phyloP scores from a whole-genome alignment of 1,284 basidiomycete species.

The Ceratobasidium sp. region DNA sequence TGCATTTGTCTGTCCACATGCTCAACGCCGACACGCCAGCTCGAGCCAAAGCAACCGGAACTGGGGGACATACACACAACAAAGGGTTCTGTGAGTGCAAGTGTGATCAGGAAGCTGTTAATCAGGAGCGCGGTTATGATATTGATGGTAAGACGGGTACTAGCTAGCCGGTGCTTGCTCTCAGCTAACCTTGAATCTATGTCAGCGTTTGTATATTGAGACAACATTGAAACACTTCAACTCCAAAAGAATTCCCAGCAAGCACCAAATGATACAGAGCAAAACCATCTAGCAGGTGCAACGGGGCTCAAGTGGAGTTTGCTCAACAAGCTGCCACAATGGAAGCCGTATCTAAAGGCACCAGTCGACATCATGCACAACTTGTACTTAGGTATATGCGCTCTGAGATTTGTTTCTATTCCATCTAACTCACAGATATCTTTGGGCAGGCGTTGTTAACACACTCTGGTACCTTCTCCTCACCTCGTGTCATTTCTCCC shows the following conservation, averaged over 20 bases:
- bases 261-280: neutral
- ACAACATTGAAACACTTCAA: neutral
- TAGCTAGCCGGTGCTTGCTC: no score
- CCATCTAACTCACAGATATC: neutral
- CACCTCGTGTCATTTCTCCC: neutral
- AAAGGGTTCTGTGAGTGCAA: neutral
- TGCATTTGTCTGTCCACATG: neutral
- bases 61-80: neutral
- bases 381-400: constrained; percentile 53
- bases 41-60: neutral
- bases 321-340: constrained; percentile 60
- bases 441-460: neutral
- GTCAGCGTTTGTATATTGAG: neutral
- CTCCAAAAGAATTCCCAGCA: neutral
- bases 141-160: constrained; percentile 17
- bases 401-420: no score
- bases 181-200: no score
- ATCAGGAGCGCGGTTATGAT: constrained; percentile 6
- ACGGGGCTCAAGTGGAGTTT: constrained; percentile 57
- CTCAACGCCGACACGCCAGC: neutral
- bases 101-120: neutral
- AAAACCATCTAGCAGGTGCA: neutral
- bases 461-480: neutral
- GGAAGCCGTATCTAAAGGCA: constrained; percentile 59
- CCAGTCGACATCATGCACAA: constrained; percentile 61